Base-by-base conservation (phyloP, 306 rosid genomes). In the Herpetospermum pedunculosum region DNA sequence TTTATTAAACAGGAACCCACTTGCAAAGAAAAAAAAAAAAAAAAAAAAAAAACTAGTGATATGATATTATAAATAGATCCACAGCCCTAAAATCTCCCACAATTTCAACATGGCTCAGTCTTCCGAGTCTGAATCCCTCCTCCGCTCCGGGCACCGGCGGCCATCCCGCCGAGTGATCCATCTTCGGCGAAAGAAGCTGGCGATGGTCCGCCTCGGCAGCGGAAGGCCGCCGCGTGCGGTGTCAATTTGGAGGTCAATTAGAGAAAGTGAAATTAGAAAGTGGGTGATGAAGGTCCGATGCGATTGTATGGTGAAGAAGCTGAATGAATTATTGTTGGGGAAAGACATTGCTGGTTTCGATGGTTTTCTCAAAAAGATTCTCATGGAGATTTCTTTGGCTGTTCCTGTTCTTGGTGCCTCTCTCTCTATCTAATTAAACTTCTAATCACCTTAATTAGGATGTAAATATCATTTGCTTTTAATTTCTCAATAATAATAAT, bases 301-400 rank as follows among this genome's bases (percentile, higher is more conserved):
- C 72, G 7, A 71, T 28, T 71, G 83, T 63, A 21, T 86, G 73
- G 46, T 88, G 80, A 88, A 75, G 80, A 79, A 79, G 74, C 54
- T 86, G 4, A 86, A 81, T 48, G 82, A 86, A 58, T 79, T 74
- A 58, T 79, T 74, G 2, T 89, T 85, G 40, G 69, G 43, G 11
- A 40, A 84, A 83, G 16, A 0, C 63, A 55, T 1, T 12, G 35
- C 4, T 81, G 41, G 57, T 3, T 6, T 92, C 16, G 91, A 88
- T 46, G 63, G 80, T 3, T 84, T 85, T 80, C 92, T 85, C 3
- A 85, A 85, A 26, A 82, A 81, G 35, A 48, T 90, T 78, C 77
- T 90, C 19, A 67, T 87, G 81, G 98, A 92, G 80, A 70, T 87
- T 52, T 80, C 89, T 40, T 82, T 87, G 18, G 90, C 92, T 0